These are phyloP conservation scores for Fusarium sp. DNA, from an alignment of 2,329 filamentous ascomycete species.

Conservation along the genomic window DNA sequence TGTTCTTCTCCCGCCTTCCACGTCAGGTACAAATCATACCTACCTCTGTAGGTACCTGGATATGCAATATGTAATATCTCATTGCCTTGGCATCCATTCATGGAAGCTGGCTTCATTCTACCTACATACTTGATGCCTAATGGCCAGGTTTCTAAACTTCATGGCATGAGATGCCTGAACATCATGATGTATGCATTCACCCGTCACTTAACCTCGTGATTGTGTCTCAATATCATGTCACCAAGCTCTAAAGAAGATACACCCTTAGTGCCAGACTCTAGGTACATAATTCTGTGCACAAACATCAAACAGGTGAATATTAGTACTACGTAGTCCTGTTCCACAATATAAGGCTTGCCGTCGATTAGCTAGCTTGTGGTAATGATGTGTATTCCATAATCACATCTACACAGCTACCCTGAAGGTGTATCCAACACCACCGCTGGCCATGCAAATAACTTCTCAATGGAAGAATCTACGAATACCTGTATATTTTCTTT, in stretches of 20 bases:
- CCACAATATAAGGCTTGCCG: neutral
- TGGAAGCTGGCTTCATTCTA: constrained; percentile 1
- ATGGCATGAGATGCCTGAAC: neutral
- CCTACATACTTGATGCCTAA: constrained; percentile 5
- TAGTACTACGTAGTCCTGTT: neutral
- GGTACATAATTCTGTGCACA: neutral
- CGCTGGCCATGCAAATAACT: neutral
- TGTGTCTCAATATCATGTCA: neutral
- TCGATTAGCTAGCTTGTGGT: neutral
- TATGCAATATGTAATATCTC: constrained; percentile 1
- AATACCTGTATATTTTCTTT: constrained; percentile 51
- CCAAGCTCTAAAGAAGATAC: neutral
- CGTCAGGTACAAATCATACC: constrained; percentile 15
- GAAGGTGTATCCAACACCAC: constrained; percentile 9
- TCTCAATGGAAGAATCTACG: constrained; percentile 58
- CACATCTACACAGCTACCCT: neutral
- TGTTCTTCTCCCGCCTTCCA: constrained; percentile 31
- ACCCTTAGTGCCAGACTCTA: neutral
- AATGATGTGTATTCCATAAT: neutral
- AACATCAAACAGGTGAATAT: neutral
- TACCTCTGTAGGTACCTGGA: neutral
- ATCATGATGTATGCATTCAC: constrained; percentile 13
- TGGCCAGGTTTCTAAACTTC: neutral
- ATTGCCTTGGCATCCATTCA: constrained; percentile 26
- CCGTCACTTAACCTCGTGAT: neutral